Evolutionary conservation across 2,329 filamentous ascomycete genomes (phyloP).

Genomic region (Aureobasidium sp.): DNA sequence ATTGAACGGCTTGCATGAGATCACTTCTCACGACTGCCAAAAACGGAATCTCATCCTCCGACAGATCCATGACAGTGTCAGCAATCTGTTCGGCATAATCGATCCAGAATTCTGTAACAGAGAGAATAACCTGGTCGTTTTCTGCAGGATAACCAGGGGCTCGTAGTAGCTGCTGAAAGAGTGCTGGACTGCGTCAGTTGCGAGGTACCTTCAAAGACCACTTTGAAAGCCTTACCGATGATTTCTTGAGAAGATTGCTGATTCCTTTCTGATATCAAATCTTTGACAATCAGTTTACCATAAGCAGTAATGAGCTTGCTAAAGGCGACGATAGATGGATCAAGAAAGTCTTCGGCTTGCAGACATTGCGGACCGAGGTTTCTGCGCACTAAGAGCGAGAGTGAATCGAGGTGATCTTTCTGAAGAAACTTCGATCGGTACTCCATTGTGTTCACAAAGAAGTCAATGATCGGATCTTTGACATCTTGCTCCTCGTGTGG

Average conservation of each 20-base stretch:
- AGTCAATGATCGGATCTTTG: conserved; percentile 55
- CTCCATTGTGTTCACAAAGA: conserved; percentile 57
- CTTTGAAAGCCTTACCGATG: conserved; percentile 39
- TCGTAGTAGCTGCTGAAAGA: conserved; percentile 7
- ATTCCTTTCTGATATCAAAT: conserved; percentile 49
- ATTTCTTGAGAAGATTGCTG: conserved; percentile 44
- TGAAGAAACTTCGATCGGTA: conserved; percentile 60
- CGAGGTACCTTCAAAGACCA: background rate
- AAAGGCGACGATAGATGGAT: conserved; percentile 61
- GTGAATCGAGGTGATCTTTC: conserved; percentile 48
- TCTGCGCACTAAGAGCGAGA: conserved; percentile 55
- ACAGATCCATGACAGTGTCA: conserved; percentile 49
- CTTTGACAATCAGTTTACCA: conserved; percentile 57
- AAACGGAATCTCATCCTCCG: conserved; percentile 45
- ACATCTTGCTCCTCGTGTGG: conserved; percentile 49
- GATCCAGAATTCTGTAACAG: conserved; percentile 74
- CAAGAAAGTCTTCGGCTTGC: conserved; percentile 46
- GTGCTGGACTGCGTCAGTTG: background rate
- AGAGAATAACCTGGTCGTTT: conserved; percentile 69
- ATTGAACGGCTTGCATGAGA: conserved; percentile 48
- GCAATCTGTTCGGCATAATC: conserved; percentile 60
- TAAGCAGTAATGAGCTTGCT: conserved; percentile 62
- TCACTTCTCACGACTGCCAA: conserved; percentile 51
- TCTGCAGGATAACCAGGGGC: conserved; percentile 60
- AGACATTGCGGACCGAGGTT: conserved; percentile 52